Evolutionary conservation across 2,329 filamentous ascomycete genomes (phyloP).

Genomic region (Colletotrichum sp.): DNA sequence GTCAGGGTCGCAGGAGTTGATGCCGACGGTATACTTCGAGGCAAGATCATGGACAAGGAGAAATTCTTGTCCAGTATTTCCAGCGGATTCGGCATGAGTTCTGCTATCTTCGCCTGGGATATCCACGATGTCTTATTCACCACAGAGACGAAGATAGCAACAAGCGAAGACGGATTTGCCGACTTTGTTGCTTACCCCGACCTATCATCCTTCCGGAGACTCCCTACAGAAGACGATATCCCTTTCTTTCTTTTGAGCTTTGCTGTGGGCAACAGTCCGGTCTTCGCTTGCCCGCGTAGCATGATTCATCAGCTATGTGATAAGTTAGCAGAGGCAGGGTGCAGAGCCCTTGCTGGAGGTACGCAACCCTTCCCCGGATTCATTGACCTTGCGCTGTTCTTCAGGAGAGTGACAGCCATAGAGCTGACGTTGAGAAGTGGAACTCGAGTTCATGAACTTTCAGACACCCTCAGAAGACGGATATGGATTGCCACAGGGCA

Average conservation of each 20-base stretch:
- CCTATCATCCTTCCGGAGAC: slow-evolving; percentile 71
- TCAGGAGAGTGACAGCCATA: rapidly evolving
- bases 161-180: neutral
- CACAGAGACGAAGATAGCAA: slow-evolving; percentile 26
- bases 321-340: slow-evolving; percentile 66
- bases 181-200: slow-evolving; percentile 70
- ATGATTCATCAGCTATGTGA: slow-evolving; percentile 66
- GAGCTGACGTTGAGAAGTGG: neutral
- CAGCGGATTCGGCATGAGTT: slow-evolving; percentile 75
- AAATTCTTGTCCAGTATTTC: slow-evolving; percentile 79
- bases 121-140: slow-evolving; percentile 86
- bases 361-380: rapidly evolving
- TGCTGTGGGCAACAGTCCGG: slow-evolving; percentile 70
- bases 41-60: slow-evolving; percentile 82
- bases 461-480: neutral
- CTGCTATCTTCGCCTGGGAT: slow-evolving; percentile 67
- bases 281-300: slow-evolving; percentile 75
- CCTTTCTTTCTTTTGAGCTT: slow-evolving; percentile 81
- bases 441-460: neutral
- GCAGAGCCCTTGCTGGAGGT: slow-evolving; percentile 60
- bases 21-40: slow-evolving; percentile 77
- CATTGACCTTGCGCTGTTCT: neutral
- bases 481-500: neutral
- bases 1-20: slow-evolving; percentile 71
- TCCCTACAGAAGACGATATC: slow-evolving; percentile 80